These are phyloP conservation scores for Oropetium thomaeum DNA, from an alignment of 176 grass and related monocot genomes.

Conservation along the genomic window DNA sequence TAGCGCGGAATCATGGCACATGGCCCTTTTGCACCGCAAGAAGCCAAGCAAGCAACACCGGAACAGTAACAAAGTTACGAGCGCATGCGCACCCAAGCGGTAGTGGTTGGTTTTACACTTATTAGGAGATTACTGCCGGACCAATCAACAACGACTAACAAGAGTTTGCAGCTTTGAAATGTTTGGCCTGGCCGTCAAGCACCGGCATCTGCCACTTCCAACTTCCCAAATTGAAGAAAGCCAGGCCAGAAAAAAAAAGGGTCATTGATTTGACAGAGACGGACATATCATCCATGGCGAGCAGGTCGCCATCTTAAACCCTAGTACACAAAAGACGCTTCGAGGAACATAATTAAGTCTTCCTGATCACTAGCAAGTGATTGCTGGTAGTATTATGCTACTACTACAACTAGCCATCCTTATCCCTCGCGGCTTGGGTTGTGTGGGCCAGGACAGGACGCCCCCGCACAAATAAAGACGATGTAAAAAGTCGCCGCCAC, in stretches of 20 bases:
- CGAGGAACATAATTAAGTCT: neutral
- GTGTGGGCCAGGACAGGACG: neutral
- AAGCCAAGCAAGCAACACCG: neutral
- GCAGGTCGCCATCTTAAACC: slow-evolving; percentile 13
- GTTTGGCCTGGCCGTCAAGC: neutral
- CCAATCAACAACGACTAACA: no score
- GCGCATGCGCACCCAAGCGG: neutral
- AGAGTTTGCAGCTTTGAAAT: neutral
- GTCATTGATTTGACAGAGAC: neutral
- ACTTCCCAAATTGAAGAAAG: neutral
- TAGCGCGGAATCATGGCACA: neutral
- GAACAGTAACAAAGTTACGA: no score
- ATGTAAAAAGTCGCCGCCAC: neutral
- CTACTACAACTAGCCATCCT: no score
- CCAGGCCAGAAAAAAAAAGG: no score
- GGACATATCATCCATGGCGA: neutral
- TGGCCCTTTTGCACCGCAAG: neutral
- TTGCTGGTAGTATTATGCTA: no score
- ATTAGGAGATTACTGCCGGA: neutral
- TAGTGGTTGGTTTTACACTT: neutral
- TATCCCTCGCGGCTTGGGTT: slow-evolving; percentile 5
- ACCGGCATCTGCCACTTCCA: neutral
- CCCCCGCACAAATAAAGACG: neutral
- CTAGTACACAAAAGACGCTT: neutral
- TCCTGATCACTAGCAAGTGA: no score